Percentiles rank a stretch among this genome's conserved stretches.
Evolutionary conservation across 176 grass and related monocot species (phyloP).

Genomic region (Eremochloa ophiuroides): DNA sequence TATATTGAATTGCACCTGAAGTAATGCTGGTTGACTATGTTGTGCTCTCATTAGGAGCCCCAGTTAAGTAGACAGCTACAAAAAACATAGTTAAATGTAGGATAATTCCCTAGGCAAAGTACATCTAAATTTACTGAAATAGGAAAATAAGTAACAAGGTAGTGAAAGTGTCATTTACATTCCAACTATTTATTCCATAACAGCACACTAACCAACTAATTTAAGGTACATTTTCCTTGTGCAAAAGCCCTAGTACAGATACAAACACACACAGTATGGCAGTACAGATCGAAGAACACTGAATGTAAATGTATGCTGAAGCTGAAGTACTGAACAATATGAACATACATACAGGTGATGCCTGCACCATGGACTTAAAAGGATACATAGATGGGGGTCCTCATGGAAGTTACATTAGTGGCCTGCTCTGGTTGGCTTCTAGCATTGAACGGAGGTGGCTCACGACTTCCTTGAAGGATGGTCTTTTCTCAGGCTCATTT

Average conservation of each 20-base stretch:
- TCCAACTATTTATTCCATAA: not conserved
- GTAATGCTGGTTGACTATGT: not conserved
- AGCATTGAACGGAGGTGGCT: conserved; percentile 40
- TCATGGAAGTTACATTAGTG: not conserved
- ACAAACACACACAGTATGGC: not conserved
- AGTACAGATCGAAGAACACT: not conserved
- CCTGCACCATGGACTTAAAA: not conserved
- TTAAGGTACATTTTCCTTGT: not conserved
- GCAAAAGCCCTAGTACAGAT: not conserved
- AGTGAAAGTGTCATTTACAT: not conserved
- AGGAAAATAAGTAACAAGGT: not conserved
- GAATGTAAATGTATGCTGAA: not conserved
- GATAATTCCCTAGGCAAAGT: not conserved
- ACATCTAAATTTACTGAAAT: not conserved
- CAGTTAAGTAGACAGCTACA: not conserved
- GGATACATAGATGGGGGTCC: not conserved
- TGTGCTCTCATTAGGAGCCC: not conserved
- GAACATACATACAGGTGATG: not conserved
- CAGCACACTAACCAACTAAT: not conserved
- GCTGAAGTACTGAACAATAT: not conserved
- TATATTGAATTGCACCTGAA: not conserved
- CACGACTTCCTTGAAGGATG: conserved; percentile 55
- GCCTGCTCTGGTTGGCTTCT: conserved; percentile 15
- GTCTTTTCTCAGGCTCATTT: conserved; percentile 47
- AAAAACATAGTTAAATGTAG: not conserved